phyloP scores from a whole-genome alignment of 2,329 filamentous ascomycete species.

The Xylariaceae sp. region DNA sequence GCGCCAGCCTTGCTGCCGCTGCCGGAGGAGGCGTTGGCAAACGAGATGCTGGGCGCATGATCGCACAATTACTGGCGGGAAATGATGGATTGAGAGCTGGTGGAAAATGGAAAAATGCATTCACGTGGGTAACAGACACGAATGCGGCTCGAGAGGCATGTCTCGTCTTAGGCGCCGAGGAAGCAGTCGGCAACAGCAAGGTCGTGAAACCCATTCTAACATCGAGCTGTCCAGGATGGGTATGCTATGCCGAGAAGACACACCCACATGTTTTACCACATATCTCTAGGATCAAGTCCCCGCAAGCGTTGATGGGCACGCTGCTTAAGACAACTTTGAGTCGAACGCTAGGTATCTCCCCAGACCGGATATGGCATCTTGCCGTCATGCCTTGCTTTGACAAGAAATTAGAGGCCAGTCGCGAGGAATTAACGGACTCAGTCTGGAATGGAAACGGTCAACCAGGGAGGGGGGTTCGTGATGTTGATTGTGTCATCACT shows the following conservation, averaged over 20 bases:
- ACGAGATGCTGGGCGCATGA: slow-evolving; percentile 77
- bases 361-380: slow-evolving; percentile 88
- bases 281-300: slow-evolving; percentile 88
- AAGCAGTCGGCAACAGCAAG: slow-evolving; percentile 59
- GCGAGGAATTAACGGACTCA: slow-evolving; percentile 85
- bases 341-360: slow-evolving; percentile 71
- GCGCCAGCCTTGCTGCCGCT: slow-evolving; percentile 86
- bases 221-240: slow-evolving; percentile 95
- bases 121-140: slow-evolving; percentile 90
- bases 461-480: slow-evolving; percentile 68
- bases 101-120: slow-evolving; percentile 75
- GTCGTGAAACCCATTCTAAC: slow-evolving; percentile 71
- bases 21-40: slow-evolving; percentile 75
- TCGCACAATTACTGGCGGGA: slow-evolving; percentile 78
- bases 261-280: slow-evolving; percentile 93
- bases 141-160: slow-evolving; percentile 82
- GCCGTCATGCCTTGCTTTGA: slow-evolving; percentile 99
- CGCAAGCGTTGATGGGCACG: slow-evolving; percentile 89
- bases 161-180: slow-evolving; percentile 78
- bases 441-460: slow-evolving; percentile 66
- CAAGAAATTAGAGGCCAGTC: slow-evolving; percentile 96
- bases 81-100: slow-evolving; percentile 70
- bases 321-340: slow-evolving; percentile 86
- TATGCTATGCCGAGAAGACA: slow-evolving; percentile 98
- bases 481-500: slow-evolving; percentile 98